Base-by-base conservation (phyloP, 352 stramenopile genomes). In the Phytopythium delawarense region DNA sequence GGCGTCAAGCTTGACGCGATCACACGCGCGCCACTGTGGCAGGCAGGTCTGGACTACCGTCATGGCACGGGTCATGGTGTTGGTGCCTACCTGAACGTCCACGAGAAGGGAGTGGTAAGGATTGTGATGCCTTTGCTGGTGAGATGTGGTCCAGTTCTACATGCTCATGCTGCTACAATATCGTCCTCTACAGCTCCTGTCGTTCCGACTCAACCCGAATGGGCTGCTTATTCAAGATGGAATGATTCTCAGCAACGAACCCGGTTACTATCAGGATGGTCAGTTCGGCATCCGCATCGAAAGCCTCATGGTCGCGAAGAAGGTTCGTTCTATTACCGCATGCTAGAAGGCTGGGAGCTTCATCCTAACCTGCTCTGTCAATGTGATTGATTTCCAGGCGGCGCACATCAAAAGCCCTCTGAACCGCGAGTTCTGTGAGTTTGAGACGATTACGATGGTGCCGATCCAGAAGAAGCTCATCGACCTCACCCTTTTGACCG, bases 211-310 rank as follows among this genome's bases (percentile, higher is more conserved):
- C 39, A 94, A 92, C 67, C 79, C 79, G 64, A 92, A 87, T 52
- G 82, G 83, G 0, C 34, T 94, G 45, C 78, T 92, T 32, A 94
- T 95, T 53, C 84, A 88, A 53, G 78, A 94, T 42, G 96, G 97
- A 23, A 99, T 99, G 98, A 92, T 99, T 42, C 81, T 99, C 39
- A 98, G 89, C 60, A 99, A 99, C 70, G 98, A 96, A 67, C 98
- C 98, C 40, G 98, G 98, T 5, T 99, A 99, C 73, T 99, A 99
- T 67, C 92, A 98, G 65, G 85, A 97, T 65, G 97, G 96, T 44
- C 87, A 96, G 48, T 99, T 99, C 81, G 97, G 98, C 39, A 98
- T 99, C 66, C 95, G 98, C 59, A 99, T 99, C 62, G 98, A 99
- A 74, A 99, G 98, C 66, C 76, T 99, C 20, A 78, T 99, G 64